Percentiles rank a stretch among this genome's conserved stretches.
phyloP scores from a whole-genome alignment of 768 basidiomycete genomes.

The Suillus placidus region DNA sequence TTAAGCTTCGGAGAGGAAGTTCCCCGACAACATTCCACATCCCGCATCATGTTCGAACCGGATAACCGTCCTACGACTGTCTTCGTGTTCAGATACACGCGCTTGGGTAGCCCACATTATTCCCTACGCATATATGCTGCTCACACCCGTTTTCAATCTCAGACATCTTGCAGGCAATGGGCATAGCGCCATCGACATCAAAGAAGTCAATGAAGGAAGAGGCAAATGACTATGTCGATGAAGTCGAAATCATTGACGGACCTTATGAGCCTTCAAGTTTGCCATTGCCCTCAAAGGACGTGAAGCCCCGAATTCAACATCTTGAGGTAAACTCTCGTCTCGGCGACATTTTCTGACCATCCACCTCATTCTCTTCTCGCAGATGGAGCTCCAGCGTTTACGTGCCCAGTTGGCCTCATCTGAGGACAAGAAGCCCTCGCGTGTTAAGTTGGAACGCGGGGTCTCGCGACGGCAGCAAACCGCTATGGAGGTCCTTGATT shows the following conservation, averaged over 20 bases:
- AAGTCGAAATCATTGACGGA: background rate
- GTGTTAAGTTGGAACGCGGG: slow-evolving; percentile 16
- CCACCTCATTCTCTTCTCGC: background rate
- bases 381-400: slow-evolving; percentile 24
- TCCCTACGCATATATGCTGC: background rate
- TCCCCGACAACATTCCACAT: background rate
- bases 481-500: background rate
- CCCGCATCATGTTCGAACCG: background rate
- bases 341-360: background rate
- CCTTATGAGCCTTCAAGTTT: background rate
- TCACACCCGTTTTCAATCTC: background rate
- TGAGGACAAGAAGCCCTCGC: slow-evolving; percentile 21
- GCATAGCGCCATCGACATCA: slow-evolving; percentile 15
- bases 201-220: slow-evolving; percentile 8
- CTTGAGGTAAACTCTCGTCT: background rate
- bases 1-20: slow-evolving; percentile 18
- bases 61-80: slow-evolving; percentile 11
- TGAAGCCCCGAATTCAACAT: background rate
- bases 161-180: slow-evolving; percentile 25
- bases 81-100: slow-evolving; percentile 26
- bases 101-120: slow-evolving; percentile 16
- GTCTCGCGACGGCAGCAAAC: background rate
- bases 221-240: background rate
- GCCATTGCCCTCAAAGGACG: too few species aligned
- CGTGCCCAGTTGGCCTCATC: slow-evolving; percentile 11